These are phyloP conservation scores for Microdochium nivale DNA, from an alignment of 2,329 filamentous ascomycete genomes.

Conservation along the genomic window DNA sequence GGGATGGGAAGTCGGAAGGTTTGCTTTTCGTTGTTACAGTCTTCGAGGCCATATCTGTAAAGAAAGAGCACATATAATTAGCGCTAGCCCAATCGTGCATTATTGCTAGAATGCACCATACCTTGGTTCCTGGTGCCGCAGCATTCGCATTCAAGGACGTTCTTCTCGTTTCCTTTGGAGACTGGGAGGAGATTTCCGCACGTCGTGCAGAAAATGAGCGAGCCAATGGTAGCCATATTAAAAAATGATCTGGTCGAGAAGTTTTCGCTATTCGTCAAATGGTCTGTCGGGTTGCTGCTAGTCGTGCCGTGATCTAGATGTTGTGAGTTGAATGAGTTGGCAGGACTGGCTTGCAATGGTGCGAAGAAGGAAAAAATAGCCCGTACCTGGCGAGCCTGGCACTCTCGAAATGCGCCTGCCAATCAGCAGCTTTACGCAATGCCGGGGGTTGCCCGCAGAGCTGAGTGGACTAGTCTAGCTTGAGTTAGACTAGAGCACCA, in stretches of 20 bases:
- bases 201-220: slow-evolving; percentile 84
- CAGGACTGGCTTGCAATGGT: not conserved
- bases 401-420: not conserved
- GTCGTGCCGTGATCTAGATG: not conserved
- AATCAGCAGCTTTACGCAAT: not conserved
- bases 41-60: slow-evolving; percentile 62
- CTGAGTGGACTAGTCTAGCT: not conserved
- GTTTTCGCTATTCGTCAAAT: not conserved
- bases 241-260: not conserved
- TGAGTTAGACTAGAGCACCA: not conserved
- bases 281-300: not conserved
- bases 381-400: not conserved
- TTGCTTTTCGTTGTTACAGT: slow-evolving; percentile 79
- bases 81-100: slow-evolving; percentile 1
- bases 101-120: slow-evolving; percentile 29
- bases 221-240: slow-evolving; percentile 80
- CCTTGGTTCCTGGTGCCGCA: slow-evolving; percentile 82
- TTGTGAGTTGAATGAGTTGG: not conserved
- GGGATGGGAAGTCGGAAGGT: slow-evolving; percentile 80
- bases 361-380: not conserved
- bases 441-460: not conserved
- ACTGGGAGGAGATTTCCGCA: slow-evolving; percentile 85
- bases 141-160: slow-evolving; percentile 72
- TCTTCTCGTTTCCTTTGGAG: slow-evolving; percentile 67
- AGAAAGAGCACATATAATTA: slow-evolving; percentile 1